Conservation (phyloP, 495 filamentous ascomycete species). For the Penicillium simplicissimum region DNA sequence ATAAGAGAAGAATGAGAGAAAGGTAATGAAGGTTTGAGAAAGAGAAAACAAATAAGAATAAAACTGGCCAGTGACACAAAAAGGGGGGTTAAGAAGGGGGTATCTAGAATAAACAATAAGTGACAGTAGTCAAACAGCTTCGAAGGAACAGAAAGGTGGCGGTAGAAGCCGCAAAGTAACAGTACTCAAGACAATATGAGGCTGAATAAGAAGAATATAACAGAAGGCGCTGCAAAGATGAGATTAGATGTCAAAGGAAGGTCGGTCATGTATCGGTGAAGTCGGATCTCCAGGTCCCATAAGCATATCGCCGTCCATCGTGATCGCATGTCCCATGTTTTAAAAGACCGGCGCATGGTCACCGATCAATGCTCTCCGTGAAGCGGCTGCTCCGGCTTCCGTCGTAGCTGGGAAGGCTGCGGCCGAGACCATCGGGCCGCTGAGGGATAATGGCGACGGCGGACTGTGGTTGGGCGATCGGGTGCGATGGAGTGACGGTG, state of each 20-base stretch:
- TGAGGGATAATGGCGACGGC: constrained; percentile 25
- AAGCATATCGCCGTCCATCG: constrained; percentile 24
- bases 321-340: constrained; percentile 30
- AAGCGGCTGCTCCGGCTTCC: constrained; percentile 59
- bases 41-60: not conserved
- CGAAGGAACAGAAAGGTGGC: constrained; percentile 7
- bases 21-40: not conserved
- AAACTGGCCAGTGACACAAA: constrained; percentile 6
- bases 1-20: not conserved
- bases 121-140: constrained; percentile 2
- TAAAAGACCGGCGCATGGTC: constrained; percentile 7
- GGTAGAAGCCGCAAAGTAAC: not conserved
- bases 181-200: not conserved
- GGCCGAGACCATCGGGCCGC: constrained; percentile 49
- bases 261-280: constrained; percentile 8
- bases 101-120: constrained; percentile 18
- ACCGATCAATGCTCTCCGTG: constrained; percentile 46
- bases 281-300: constrained; percentile 14
- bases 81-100: constrained; percentile 14
- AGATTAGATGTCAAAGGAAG: constrained; percentile 6
- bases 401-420: constrained; percentile 55
- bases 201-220: constrained; percentile 6
- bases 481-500: constrained; percentile 25
- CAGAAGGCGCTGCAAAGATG: constrained; percentile 6
- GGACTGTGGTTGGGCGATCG: constrained; percentile 28